Base-by-base conservation (phyloP, 768 basidiomycete species). In the Lenzites betulinus region DNA sequence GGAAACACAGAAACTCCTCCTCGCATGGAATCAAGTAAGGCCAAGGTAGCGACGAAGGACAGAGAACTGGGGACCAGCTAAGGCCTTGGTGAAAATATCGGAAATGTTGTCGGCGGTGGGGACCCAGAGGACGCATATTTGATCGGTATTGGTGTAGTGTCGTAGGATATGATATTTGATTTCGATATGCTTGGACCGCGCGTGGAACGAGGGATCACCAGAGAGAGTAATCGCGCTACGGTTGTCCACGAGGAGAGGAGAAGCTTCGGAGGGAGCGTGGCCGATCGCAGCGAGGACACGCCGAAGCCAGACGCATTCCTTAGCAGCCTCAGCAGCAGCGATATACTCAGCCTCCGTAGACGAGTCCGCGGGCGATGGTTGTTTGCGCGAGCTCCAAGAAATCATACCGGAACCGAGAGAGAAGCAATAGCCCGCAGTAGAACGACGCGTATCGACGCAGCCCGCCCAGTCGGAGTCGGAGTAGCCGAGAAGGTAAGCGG, bases 291-390 rank as follows among this genome's bases (percentile, higher is more conserved):
- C 2, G 8, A 71, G 46, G 1, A 73, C 47, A 3, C 43, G 7
- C 0, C 67, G 51, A 0, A 75, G 54, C 72, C 72, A 76, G 2
- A 76, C n/a, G 0, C 62, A 64, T 52, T 75, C 64, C 23, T 63
- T 48, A 15, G 58, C 52, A 1, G 75, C 68, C 33, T 78, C 67
- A 15, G 69, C 65, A 0, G 71, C 65, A 4, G 79, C 77, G 43
- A 80, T 76, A 64, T 82, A 81, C 64, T 83, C 79, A 1, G 80
- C 76, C 64, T 81, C 77, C 11, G 66, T 65, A 2, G 70, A 71
- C 3, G 74, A 75, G 1, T 69, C 61, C 7, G 71, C 65, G 12
- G 69, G 64, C 8, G 42, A 43, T 2, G 59, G 35, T 54, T 74
- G 73, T 42, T 65, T 65, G 50, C 64, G 68, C 15, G 66, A 61